Percentiles rank a stretch among this genome's conserved stretches.
Evolutionary conservation across 495 filamentous ascomycete genomes (phyloP).

Genomic region (Aspergillus indologenus): DNA sequence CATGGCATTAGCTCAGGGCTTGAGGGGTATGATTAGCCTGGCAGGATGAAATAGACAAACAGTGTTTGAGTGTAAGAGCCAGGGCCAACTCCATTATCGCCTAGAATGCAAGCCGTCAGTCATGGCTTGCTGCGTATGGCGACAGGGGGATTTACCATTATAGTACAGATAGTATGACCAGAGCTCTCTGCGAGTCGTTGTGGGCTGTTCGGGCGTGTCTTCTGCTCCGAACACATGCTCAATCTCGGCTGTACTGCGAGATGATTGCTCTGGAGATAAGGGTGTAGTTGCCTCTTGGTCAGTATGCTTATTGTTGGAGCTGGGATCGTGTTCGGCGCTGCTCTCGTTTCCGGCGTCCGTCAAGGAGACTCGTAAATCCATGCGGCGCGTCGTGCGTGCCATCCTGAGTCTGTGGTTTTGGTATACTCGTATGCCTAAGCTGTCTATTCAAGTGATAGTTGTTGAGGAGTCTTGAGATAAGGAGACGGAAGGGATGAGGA

Average conservation of each 20-base stretch:
- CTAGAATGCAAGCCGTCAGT: slow-evolving; percentile 12
- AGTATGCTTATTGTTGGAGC: background rate
- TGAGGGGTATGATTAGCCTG: background rate
- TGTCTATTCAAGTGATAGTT: too few species aligned
- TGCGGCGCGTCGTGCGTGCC: background rate
- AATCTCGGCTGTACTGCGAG: slow-evolving; percentile 21
- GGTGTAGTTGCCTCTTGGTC: background rate
- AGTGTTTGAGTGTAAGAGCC: slow-evolving; percentile 46
- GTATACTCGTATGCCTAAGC: background rate
- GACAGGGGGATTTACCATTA: slow-evolving; percentile 28
- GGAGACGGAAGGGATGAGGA: background rate
- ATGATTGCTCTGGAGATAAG: background rate
- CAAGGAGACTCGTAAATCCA: background rate
- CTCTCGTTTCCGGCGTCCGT: background rate
- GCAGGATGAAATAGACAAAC: slow-evolving; percentile 19
- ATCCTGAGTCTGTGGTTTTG: background rate
- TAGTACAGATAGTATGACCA: slow-evolving; percentile 52
- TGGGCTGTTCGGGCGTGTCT: slow-evolving; percentile 41
- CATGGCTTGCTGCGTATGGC: background rate
- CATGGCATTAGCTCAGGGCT: background rate
- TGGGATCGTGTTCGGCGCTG: background rate
- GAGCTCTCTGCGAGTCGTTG: slow-evolving; percentile 44
- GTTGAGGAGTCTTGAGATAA: too few species aligned
- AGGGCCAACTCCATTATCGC: slow-evolving; percentile 49
- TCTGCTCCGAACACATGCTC: slow-evolving; percentile 40